These are phyloP conservation scores for Tolypocladium nubicola DNA, from an alignment of 2,329 filamentous ascomycete species.

Conservation along the genomic window DNA sequence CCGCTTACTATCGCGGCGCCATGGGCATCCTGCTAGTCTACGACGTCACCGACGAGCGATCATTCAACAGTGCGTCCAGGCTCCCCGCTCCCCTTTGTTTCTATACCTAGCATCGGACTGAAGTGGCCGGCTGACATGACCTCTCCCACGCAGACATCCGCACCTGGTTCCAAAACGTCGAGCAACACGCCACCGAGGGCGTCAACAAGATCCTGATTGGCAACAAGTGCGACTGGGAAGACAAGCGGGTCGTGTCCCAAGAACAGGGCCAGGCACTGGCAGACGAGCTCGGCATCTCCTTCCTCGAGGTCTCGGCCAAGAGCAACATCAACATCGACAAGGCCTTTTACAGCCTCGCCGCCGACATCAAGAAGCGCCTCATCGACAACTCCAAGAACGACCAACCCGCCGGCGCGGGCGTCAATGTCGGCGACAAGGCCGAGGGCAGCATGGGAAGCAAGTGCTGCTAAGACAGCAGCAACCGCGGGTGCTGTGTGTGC, in stretches of 20 bases:
- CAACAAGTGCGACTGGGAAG: constrained; percentile 99
- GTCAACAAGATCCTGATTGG: constrained; percentile 99
- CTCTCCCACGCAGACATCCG: constrained; percentile 63
- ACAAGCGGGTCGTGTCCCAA: constrained; percentile 89
- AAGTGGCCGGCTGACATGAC: neutral
- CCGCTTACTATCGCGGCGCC: constrained; percentile 94
- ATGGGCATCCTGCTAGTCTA: constrained; percentile 98
- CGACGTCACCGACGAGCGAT: constrained; percentile 93
- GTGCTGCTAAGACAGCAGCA: constrained; percentile 56
- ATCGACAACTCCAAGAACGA: constrained; percentile 84
- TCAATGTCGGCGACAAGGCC: constrained; percentile 58
- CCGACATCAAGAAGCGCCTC: constrained; percentile 96
- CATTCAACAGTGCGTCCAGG: constrained; percentile 71
- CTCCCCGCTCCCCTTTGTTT: neutral
- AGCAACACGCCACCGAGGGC: constrained; percentile 95
- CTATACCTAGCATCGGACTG: neutral
- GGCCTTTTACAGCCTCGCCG: constrained; percentile 89
- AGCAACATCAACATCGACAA: constrained; percentile 99
- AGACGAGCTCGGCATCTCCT: constrained; percentile 92
- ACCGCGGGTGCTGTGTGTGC: constrained; percentile 2
- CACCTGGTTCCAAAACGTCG: constrained; percentile 98
- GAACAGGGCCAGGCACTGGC: constrained; percentile 89
- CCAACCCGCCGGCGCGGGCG: constrained; percentile 44
- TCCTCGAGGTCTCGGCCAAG: constrained; percentile 97
- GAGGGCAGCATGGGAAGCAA: constrained; percentile 49